Percentiles rank a stretch among this genome's conserved stretches.
Evolutionary conservation across 169 alveolate genomes (phyloP).

Genomic region (Plasmodium fragile): DNA sequence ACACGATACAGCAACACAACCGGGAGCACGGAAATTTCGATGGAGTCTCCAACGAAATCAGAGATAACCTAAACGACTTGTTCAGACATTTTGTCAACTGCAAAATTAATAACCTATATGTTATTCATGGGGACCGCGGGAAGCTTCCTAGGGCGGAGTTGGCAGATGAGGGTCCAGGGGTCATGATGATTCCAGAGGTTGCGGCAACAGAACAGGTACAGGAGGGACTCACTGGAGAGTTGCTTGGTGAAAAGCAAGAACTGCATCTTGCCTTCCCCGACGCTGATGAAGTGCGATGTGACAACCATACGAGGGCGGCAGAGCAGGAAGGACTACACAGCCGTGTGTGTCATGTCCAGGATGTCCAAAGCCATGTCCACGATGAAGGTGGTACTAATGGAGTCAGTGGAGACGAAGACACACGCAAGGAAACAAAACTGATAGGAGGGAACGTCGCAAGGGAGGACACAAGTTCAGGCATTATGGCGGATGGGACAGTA

Average conservation of each 20-base stretch:
- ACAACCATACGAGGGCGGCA: background rate
- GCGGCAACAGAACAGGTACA: background rate
- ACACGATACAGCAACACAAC: background rate
- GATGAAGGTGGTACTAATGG: background rate
- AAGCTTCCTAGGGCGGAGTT: constrained; percentile 1
- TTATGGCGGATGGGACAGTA: background rate
- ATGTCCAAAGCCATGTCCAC: background rate
- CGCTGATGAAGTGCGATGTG: background rate
- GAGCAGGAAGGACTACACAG: background rate
- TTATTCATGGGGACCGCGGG: constrained; percentile 25
- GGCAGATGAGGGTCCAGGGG: background rate
- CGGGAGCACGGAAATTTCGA: background rate
- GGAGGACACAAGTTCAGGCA: background rate
- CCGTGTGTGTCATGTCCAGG: background rate
- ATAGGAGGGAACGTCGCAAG: background rate
- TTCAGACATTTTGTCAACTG: constrained; percentile 52
- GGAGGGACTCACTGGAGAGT: background rate
- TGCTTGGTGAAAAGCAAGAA: background rate
- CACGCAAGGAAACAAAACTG: background rate
- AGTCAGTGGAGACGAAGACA: background rate
- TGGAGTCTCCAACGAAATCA: constrained; percentile 20
- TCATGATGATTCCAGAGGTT: background rate
- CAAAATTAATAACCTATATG: constrained; percentile 49
- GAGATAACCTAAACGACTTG: constrained; percentile 47
- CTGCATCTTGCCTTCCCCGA: background rate